phyloP scores from a whole-genome alignment of 345 rosid genomes.

The Excoecaria agallocha region DNA sequence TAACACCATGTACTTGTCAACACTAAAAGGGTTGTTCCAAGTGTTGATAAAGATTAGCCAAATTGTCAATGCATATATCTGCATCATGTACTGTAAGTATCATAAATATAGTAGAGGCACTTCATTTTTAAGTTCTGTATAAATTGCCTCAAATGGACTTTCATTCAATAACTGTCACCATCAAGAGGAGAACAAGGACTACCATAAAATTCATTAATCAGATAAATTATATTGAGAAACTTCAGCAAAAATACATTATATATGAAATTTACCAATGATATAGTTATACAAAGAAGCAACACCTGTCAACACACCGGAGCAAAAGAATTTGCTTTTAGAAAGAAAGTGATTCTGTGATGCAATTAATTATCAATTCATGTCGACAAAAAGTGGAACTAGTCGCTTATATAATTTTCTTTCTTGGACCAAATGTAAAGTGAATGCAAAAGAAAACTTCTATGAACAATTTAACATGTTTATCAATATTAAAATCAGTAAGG shows the following conservation, averaged over 20 bases:
- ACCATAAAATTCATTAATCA: neutral
- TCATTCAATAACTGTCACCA: neutral
- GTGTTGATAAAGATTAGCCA: too few relatives aligned
- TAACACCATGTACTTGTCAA: too few relatives aligned
- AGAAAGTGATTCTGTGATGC: neutral
- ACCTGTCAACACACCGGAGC: neutral
- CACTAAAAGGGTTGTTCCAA: too few relatives aligned
- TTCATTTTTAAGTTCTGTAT: neutral
- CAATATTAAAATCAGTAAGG: neutral
- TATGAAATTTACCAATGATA: neutral
- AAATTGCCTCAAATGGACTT: neutral
- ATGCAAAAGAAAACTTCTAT: neutral
- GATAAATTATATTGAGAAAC: neutral
- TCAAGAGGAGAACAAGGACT: neutral
- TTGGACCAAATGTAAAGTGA: neutral
- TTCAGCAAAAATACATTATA: neutral
- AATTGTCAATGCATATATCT: too few relatives aligned
- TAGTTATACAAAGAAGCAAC: neutral
- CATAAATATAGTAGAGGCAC: conserved; percentile 1
- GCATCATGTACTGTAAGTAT: neutral
- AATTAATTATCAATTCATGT: neutral
- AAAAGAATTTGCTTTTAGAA: neutral
- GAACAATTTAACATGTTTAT: neutral
- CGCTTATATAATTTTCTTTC: neutral
- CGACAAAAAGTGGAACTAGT: neutral